These are phyloP conservation scores for Cornus controversa DNA, from an alignment of 148 eudicot species.

Conservation along the genomic window DNA sequence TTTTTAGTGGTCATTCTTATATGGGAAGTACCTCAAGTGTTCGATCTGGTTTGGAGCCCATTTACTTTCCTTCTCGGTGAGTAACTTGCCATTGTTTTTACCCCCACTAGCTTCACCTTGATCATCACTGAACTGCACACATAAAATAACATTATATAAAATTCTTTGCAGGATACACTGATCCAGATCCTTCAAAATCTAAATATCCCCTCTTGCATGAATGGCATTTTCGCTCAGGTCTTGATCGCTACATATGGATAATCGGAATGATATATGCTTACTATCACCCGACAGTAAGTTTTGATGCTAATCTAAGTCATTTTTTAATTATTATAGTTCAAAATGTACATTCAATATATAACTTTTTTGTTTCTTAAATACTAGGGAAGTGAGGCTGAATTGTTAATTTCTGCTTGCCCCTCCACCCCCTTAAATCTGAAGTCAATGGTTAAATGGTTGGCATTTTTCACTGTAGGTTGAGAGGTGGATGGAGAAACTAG, in stretches of 20 bases:
- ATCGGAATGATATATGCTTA: slow-evolving; percentile 97
- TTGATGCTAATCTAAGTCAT: background rate
- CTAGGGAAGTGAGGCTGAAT: background rate
- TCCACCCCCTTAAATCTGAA: background rate
- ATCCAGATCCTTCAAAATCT: slow-evolving; percentile 67
- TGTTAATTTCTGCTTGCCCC: background rate
- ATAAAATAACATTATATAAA: too few relatives aligned
- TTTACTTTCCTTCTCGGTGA: slow-evolving; percentile 79
- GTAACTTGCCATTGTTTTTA: slow-evolving; percentile 16
- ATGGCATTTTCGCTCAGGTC: slow-evolving; percentile 97
- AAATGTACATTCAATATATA: background rate
- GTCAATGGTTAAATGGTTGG: slow-evolving; percentile 4
- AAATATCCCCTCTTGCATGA: slow-evolving; percentile 63
- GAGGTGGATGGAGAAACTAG: slow-evolving; percentile 96
- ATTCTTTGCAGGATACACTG: slow-evolving; percentile 62
- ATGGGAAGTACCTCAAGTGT: slow-evolving; percentile 95
- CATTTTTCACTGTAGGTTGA: slow-evolving; percentile 58
- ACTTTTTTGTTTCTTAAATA: background rate
- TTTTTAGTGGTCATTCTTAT: slow-evolving; percentile 75
- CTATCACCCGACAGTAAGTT: slow-evolving; percentile 83
- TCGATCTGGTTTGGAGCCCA: slow-evolving; percentile 87
- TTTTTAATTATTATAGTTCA: background rate
- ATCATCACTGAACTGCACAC: background rate
- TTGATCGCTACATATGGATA: slow-evolving; percentile 99
- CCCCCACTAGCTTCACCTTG: slow-evolving; percentile 13